Percentiles rank a stretch among this genome's conserved stretches.
Conservation (phyloP, 345 rosid genomes). For the Salix koriyanagi region DNA sequence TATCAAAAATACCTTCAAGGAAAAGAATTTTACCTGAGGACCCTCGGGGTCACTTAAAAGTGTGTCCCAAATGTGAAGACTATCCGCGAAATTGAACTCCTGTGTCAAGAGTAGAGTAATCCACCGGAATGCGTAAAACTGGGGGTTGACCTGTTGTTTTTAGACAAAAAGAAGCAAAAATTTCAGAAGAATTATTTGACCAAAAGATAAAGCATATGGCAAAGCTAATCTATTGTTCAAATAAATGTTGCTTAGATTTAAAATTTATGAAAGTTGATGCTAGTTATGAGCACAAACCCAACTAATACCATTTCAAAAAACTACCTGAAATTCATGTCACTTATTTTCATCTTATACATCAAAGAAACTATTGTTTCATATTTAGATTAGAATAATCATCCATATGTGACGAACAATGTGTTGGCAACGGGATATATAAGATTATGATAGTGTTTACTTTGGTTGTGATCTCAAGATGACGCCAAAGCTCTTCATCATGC, state of each 20-base stretch:
- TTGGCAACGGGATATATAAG: neutral
- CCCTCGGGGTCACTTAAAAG: slow-evolving; percentile 94
- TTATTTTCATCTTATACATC: neutral
- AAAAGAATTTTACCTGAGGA: slow-evolving; percentile 58
- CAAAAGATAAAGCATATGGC: neutral
- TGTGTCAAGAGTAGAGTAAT: slow-evolving; percentile 94
- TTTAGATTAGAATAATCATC: neutral
- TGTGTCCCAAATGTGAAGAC: slow-evolving; percentile 93
- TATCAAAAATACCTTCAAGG: neutral
- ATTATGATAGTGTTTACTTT: slow-evolving; percentile 48
- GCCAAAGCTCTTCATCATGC: slow-evolving; percentile 99
- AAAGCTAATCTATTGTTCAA: neutral
- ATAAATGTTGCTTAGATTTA: neutral
- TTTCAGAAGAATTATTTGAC: neutral
- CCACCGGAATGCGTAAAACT: slow-evolving; percentile 98
- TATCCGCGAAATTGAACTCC: slow-evolving; percentile 84
- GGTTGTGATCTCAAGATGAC: slow-evolving; percentile 90
- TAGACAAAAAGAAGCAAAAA: neutral
- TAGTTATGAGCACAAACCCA: neutral
- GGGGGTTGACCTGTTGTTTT: slow-evolving; percentile 84
- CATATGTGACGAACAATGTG: neutral
- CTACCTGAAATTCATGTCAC: neutral
- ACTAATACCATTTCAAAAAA: neutral
- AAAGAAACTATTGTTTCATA: neutral
- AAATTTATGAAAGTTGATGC: neutral